Evolutionary conservation across 768 basidiomycete genomes (phyloP), one percentile per base, ranked within the genome.

Genomic region (Tremella yokohamensis): DNA sequence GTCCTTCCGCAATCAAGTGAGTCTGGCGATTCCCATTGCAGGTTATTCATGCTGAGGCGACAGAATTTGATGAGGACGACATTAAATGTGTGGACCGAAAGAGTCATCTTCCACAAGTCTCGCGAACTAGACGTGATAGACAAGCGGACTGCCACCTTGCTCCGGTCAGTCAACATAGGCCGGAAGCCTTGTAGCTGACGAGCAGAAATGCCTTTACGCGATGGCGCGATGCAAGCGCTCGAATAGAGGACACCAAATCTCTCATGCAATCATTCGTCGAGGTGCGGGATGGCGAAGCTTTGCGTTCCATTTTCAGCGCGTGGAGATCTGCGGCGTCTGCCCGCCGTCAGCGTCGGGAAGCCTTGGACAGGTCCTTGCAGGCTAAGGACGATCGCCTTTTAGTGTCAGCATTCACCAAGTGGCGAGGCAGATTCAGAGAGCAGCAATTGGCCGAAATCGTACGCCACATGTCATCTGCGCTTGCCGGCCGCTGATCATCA

Each of bases 51-150:
- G 24, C 45, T 25, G 16, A 44, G 29, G 40, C 40, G 20, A 16
- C 24, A 72, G 70, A 58, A 52, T 19, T 39, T 58, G 8, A 2
- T 62, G 19, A 51, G 20, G 15, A 26, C 22, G 1, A 20, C 49
- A 24, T 55, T 73, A 13, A 40, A 49, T 1, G 42, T 24, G 15
- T 73, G 72, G 72, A 69, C 72, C 7, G 55, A 49, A 12, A 48
- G 63, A 13, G 65, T 73, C 24, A 55, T 73, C n/a, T 58, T 63
- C 15, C 39, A 70, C 47, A 70, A 73, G 52, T 61, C 67, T 24
- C 62, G 66, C 1, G 69, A 73, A 53, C 49, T 69, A 11, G 63
- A 68, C 34, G 63, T 58, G 11, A 50, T 55, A 8, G 66, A 62
- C 45, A 57, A 26, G 42, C 52, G 66, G 16, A 49, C 63, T 34